Conservation (phyloP, 371 early-diverging fungal genomes). For the Mortierella sp. region DNA sequence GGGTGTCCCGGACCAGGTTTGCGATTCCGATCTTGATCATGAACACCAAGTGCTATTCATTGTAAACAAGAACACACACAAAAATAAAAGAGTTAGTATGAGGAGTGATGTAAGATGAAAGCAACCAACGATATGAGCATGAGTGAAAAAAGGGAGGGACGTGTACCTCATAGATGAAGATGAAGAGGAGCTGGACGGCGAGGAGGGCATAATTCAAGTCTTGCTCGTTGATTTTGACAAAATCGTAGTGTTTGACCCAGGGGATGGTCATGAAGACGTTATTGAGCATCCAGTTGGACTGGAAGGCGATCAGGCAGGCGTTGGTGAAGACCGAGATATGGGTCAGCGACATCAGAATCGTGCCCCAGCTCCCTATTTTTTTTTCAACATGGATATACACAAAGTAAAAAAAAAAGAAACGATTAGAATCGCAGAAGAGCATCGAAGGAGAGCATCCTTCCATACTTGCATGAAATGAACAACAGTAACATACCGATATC, state of each 20-base stretch:
- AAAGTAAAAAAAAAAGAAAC: neutral
- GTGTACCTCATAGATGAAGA: constrained; percentile 65
- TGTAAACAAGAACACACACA: too few species aligned
- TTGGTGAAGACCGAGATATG: constrained; percentile 65
- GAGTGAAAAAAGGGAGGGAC: too few species aligned
- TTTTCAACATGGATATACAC: neutral
- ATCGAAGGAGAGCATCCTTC: too few species aligned
- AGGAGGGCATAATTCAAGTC: constrained; percentile 30
- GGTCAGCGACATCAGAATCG: constrained; percentile 60
- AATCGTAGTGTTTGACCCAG: constrained; percentile 28
- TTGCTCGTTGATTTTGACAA: too few species aligned
- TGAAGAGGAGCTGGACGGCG: constrained; percentile 59
- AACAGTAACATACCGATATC: constrained; percentile 55
- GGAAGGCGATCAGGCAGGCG: constrained; percentile 70
- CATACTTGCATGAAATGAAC: neutral
- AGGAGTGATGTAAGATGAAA: neutral
- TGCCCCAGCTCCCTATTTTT: constrained; percentile 61
- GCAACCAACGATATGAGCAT: neutral
- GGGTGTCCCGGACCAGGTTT: constrained; percentile 62
- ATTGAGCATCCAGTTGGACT: constrained; percentile 53
- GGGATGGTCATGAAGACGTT: constrained; percentile 31
- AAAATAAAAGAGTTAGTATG: neutral
- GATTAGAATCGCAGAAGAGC: neutral
- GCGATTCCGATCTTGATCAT: constrained; percentile 58
- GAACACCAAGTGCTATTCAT: constrained; percentile 58